phyloP scores from a whole-genome alignment of 805 yeast species.

The Ogataea chonburiensis region DNA sequence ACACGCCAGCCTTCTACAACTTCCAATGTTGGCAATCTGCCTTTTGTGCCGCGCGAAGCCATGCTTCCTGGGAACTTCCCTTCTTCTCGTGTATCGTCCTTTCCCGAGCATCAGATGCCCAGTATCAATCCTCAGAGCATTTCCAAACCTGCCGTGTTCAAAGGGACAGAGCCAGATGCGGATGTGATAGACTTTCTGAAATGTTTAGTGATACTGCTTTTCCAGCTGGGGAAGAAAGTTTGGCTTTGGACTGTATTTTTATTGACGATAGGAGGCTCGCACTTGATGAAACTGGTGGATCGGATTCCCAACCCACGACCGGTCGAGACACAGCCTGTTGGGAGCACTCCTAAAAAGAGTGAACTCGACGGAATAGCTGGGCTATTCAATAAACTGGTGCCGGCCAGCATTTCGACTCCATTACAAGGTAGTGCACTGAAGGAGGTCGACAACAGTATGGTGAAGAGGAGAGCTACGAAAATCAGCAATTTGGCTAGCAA shows the following conservation, averaged over 20 bases:
- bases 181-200: slow-evolving; percentile 27
- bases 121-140: slow-evolving; percentile 7
- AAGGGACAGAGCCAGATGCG: slow-evolving; percentile 20
- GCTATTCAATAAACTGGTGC: slow-evolving; percentile 21
- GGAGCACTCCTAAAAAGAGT: slow-evolving; percentile 15
- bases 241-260: slow-evolving; percentile 27
- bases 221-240: slow-evolving; percentile 23
- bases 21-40: slow-evolving; percentile 13
- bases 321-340: slow-evolving; percentile 2
- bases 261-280: slow-evolving; percentile 17
- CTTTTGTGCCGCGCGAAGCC: slow-evolving; percentile 22
- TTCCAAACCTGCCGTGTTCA: neutral
- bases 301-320: slow-evolving; percentile 29
- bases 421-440: slow-evolving; percentile 5
- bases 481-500: slow-evolving; percentile 20
- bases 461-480: slow-evolving; percentile 11
- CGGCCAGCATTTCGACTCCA: slow-evolving; percentile 26
- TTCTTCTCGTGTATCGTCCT: slow-evolving; percentile 16
- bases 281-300: slow-evolving; percentile 18
- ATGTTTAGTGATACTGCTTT: slow-evolving; percentile 20
- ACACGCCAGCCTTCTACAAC: slow-evolving; percentile 14
- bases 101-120: slow-evolving; percentile 2
- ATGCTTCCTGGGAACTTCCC: slow-evolving; percentile 12
- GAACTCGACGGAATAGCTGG: slow-evolving; percentile 15
- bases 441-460: slow-evolving; percentile 18